phyloP scores from a whole-genome alignment of 1,139 yeast species.

The Pichia cactophila region DNA sequence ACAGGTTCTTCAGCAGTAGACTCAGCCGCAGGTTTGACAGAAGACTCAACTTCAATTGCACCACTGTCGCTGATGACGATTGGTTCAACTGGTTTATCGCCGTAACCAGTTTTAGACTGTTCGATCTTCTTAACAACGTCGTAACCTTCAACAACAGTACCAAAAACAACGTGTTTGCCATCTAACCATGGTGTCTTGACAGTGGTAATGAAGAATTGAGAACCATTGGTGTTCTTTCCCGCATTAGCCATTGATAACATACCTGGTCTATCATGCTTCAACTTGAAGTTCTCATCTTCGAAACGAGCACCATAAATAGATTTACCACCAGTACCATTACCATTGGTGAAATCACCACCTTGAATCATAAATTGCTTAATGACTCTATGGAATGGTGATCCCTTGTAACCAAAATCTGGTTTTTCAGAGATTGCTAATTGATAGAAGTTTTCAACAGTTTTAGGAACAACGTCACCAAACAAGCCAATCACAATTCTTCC shows the following conservation, averaged over 20 bases:
- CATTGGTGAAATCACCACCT: slow-evolving; percentile 57
- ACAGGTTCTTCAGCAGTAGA: slow-evolving; percentile 4
- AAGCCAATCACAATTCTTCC: slow-evolving; percentile 53
- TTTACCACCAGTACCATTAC: slow-evolving; percentile 54
- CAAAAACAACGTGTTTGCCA: slow-evolving; percentile 54
- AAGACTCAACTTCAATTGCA: slow-evolving; percentile 24
- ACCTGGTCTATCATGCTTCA: slow-evolving; percentile 54
- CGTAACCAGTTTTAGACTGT: slow-evolving; percentile 41
- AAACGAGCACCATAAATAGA: slow-evolving; percentile 53
- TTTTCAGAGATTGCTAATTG: slow-evolving; percentile 54
- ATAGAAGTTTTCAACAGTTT: slow-evolving; percentile 51
- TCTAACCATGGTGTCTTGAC: slow-evolving; percentile 51
- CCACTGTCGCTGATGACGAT: slow-evolving; percentile 43
- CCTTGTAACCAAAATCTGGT: slow-evolving; percentile 43
- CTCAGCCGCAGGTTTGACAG: background rate
- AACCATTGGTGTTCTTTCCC: slow-evolving; percentile 53
- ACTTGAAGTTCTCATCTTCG: slow-evolving; percentile 47
- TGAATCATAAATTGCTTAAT: slow-evolving; percentile 54
- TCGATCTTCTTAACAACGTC: slow-evolving; percentile 50
- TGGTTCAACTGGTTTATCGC: slow-evolving; percentile 44
- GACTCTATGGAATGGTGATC: slow-evolving; percentile 50
- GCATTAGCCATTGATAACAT: slow-evolving; percentile 57
- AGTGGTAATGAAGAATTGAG: slow-evolving; percentile 56
- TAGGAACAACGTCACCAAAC: slow-evolving; percentile 53
- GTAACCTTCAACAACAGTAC: slow-evolving; percentile 49